Evolutionary conservation across 2,329 filamentous ascomycete species (phyloP).

Genomic region (Apiospora arundinis): DNA sequence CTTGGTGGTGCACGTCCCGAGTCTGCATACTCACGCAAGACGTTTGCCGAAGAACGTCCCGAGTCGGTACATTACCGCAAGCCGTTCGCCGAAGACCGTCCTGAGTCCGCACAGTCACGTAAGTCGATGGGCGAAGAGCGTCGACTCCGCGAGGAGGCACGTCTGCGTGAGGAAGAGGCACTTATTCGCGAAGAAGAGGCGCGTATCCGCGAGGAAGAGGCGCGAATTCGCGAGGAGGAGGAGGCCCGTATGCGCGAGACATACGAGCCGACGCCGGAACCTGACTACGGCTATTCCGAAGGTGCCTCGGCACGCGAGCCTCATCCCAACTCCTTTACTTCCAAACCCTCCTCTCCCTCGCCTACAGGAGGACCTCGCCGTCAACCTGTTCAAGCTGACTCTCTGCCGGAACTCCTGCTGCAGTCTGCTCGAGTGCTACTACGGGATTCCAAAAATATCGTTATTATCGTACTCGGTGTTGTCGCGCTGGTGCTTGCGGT

Average conservation of each 20-base stretch:
- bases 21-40: not conserved
- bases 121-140: constrained; percentile 51
- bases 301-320: constrained; percentile 10
- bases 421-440: constrained; percentile 61
- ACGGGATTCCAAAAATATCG: constrained; percentile 64
- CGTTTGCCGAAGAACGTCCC: constrained; percentile 51
- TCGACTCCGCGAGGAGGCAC: constrained; percentile 55
- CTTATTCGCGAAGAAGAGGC: not conserved
- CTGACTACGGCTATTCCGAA: not conserved
- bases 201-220: constrained; percentile 25
- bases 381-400: constrained; percentile 48
- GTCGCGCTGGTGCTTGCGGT: constrained; percentile 60
- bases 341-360: constrained; percentile 29
- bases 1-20: not conserved
- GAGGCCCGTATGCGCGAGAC: constrained; percentile 26
- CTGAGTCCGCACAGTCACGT: constrained; percentile 26
- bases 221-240: constrained; percentile 19
- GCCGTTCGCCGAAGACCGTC: constrained; percentile 29
- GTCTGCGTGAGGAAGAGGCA: no score
- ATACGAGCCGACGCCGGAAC: constrained; percentile 24
- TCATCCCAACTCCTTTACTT: constrained; percentile 14
- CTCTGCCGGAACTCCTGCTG: constrained; percentile 59
- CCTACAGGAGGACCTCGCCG: constrained; percentile 38
- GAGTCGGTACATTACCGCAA: constrained; percentile 23
- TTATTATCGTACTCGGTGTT: constrained; percentile 60